Base-by-base conservation (phyloP, 768 basidiomycete species). In the Dentipellis sp. region DNA sequence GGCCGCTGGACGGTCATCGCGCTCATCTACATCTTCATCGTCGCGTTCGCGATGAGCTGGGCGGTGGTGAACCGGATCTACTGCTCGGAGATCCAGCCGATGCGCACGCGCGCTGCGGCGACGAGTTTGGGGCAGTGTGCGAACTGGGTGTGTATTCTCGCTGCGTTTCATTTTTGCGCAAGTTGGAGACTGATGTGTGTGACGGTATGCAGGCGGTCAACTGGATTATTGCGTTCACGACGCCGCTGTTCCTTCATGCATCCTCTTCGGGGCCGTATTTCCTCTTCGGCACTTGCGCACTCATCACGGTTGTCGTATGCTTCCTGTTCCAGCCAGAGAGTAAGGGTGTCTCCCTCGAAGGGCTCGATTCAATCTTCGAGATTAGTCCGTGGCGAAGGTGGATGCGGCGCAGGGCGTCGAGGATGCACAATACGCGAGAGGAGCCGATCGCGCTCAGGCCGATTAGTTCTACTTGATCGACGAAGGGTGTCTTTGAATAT, bases 251-350 rank as follows among this genome's bases (percentile, higher is more conserved):
- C 67, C 71, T 79, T 50, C 64, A 68, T 3, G 63, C 67, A 47
- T 76, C 74, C 7, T 68, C 71, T 7, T 78, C 72, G 1, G 77
- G 75, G 1, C 74, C 75, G 1, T 78, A 77, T 60, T 78, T 78
- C 65, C 62, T 77, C 47, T 78, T 77, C 53, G 72, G 74, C 23
- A 59, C 60, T n/a, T 72, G 67, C 48, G 63, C 70, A 16, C 66
- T 70, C 42, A 56, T 76, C 45, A 69, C 71, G 22, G 71, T 71
- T 12, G 7, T 73, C 21, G 68, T 74, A 16, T 78, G 74, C 56
- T 52, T 68, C 19, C 64, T 71, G 1, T 73, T 69, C 54, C 69
- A 71, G 58, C 75, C 76, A 16, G 78, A 78, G 58, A 77, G 75
- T 4, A 72, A 71, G 49, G 76, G 77, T 1, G 67, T 70, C 52